These are phyloP conservation scores for Chlorella sorokiniana DNA, from an alignment of 139 green algal species.

Conservation along the genomic window DNA sequence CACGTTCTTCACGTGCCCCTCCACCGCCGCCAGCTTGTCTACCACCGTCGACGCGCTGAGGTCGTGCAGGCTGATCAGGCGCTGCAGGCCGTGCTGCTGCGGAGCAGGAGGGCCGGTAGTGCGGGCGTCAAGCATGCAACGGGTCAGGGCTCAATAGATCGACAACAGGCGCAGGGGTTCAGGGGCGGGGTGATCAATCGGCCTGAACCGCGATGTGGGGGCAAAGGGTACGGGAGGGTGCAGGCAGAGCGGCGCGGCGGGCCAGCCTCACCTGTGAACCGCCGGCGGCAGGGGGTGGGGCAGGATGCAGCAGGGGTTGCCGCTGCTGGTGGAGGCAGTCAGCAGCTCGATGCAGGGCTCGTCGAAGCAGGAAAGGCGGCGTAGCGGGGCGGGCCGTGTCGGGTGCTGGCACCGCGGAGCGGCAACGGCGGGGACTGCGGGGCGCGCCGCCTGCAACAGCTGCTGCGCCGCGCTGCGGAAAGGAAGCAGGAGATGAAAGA, in stretches of 20 bases:
- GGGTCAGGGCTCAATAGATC: no score
- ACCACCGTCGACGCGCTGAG: background rate
- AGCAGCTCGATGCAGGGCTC: conserved; percentile 11
- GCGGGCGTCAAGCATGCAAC: background rate
- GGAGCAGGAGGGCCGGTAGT: background rate
- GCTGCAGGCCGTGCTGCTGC: conserved; percentile 12
- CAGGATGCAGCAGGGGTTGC: conserved; percentile 23
- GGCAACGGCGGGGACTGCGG: background rate
- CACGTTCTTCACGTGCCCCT: conserved; percentile 5
- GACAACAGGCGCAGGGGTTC: no score
- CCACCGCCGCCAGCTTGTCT: background rate
- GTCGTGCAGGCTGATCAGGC: background rate
- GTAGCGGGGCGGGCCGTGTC: background rate
- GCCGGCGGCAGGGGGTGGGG: background rate
- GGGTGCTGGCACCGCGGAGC: conserved; percentile 9
- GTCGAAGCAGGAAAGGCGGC: background rate
- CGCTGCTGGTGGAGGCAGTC: background rate
- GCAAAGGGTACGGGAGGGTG: no score
- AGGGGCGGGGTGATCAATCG: no score
- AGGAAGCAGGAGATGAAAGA: background rate
- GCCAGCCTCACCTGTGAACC: background rate
- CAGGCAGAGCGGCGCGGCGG: background rate
- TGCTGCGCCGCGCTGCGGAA: background rate
- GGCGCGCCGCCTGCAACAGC: background rate
- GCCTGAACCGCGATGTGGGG: no score